Conservation (phyloP, 176 grass and related monocot genomes). For the Lolium multiflorum region DNA sequence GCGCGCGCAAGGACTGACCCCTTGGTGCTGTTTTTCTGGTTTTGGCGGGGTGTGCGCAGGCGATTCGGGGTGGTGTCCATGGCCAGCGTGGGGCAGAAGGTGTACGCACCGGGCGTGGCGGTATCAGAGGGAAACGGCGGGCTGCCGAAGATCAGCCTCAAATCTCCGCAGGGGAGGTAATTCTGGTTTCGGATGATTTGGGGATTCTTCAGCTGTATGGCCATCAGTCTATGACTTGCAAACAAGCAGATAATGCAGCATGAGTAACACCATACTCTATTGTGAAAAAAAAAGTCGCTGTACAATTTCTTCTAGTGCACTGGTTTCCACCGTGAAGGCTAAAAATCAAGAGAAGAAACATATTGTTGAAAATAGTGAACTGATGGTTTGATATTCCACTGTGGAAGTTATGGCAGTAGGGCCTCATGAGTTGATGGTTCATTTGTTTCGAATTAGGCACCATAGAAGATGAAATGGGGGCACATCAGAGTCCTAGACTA, state of each 20-base stretch:
- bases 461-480: background rate
- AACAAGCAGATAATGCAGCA: background rate
- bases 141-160: slow-evolving; percentile 75
- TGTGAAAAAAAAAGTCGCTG: background rate
- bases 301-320: background rate
- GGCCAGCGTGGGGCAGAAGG: slow-evolving; percentile 69
- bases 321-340: background rate
- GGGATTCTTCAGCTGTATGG: background rate
- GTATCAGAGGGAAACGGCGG: slow-evolving; percentile 85
- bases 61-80: slow-evolving; percentile 54
- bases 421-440: background rate
- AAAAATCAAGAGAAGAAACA: background rate
- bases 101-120: slow-evolving; percentile 63
- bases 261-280: background rate
- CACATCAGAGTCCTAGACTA: background rate
- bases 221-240: background rate
- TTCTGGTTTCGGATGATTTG: background rate
- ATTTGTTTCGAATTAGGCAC: background rate
- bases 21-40: background rate
- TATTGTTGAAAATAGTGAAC: background rate
- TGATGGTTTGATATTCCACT: background rate
- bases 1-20: background rate
- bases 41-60: slow-evolving; percentile 43
- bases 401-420: background rate
- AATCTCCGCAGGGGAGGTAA: slow-evolving; percentile 79